Percentiles rank a stretch among this genome's conserved stretches.
These are phyloP conservation scores for Mucor mucedo DNA, from an alignment of 371 early-diverging fungal genomes.

Conservation along the genomic window DNA sequence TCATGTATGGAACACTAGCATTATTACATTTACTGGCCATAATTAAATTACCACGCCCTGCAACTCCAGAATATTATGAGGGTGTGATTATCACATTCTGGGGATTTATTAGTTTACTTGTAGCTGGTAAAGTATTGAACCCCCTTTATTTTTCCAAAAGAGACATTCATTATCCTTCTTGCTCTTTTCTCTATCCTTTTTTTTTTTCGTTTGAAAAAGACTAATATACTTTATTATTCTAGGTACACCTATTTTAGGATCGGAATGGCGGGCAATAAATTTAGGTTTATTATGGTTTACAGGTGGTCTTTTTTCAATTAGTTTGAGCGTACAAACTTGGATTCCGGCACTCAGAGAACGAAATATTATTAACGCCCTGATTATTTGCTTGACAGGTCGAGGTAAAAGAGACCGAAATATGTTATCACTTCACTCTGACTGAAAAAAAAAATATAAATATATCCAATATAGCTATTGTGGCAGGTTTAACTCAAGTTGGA, in stretches of 20 bases:
- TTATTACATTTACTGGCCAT: slow-evolving; percentile 44
- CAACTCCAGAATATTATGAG: slow-evolving; percentile 54
- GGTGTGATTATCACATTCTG: slow-evolving; percentile 43
- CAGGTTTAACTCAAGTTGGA: slow-evolving; percentile 23
- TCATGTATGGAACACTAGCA: slow-evolving; percentile 39
- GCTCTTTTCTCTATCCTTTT: not conserved
- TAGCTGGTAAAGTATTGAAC: slow-evolving; percentile 17
- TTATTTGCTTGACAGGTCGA: slow-evolving; percentile 34
- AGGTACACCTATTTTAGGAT: slow-evolving; percentile 32
- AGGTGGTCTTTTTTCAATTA: slow-evolving; percentile 38
- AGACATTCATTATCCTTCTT: not conserved
- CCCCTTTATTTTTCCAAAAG: not conserved
- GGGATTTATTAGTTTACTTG: slow-evolving; percentile 36
- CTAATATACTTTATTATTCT: not conserved
- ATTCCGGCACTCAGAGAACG: slow-evolving; percentile 30
- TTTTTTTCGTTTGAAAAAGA: not conserved
- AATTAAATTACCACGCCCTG: slow-evolving; percentile 41
- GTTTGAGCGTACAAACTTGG: slow-evolving; percentile 36
- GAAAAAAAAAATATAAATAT: not conserved
- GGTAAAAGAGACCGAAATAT: slow-evolving; percentile 16
- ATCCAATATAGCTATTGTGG: slow-evolving; percentile 19
- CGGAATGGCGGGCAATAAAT: slow-evolving; percentile 34
- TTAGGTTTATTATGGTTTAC: slow-evolving; percentile 41
- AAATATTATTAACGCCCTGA: slow-evolving; percentile 31
- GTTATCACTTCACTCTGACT: too few species aligned